These are phyloP conservation scores for Backusella australiensis DNA, from an alignment of 192 early-diverging fungal genomes.

Conservation along the genomic window DNA sequence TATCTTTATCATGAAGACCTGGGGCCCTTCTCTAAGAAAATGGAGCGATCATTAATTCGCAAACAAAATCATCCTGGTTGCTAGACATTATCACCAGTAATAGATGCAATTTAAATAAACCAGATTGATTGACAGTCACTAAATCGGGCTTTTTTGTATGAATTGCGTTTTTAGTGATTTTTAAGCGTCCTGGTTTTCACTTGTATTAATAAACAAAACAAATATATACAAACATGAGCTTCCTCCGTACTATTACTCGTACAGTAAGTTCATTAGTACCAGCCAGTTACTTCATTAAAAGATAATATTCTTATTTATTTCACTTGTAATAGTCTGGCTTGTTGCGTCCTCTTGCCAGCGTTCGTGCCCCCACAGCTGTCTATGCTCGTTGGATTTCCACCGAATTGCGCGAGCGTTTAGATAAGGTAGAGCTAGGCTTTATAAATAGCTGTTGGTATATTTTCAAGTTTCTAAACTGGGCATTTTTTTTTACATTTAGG, in stretches of 20 bases:
- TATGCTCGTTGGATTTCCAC: slow-evolving; percentile 30
- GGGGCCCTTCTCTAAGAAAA: slow-evolving; percentile 33
- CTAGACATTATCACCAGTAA: neutral
- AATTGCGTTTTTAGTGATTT: neutral
- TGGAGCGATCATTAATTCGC: slow-evolving; percentile 2
- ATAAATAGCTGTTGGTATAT: neutral
- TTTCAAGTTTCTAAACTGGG: neutral
- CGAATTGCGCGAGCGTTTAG: slow-evolving; percentile 14
- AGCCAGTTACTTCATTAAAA: neutral
- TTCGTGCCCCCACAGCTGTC: slow-evolving; percentile 17
- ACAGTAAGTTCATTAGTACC: slow-evolving; percentile 19
- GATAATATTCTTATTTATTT: neutral
- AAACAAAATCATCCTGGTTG: neutral
- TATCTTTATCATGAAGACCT: slow-evolving; percentile 35
- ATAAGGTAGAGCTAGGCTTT: slow-evolving; percentile 15
- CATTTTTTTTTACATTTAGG: slow-evolving; percentile 30
- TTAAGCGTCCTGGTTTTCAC: neutral
- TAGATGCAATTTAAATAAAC: neutral
- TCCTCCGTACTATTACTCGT: slow-evolving; percentile 26
- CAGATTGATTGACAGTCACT: neutral
- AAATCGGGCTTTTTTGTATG: neutral
- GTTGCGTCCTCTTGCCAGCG: slow-evolving; percentile 12
- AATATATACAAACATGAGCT: slow-evolving; percentile 22
- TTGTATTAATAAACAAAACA: slow-evolving; percentile 9
- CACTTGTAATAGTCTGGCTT: slow-evolving; percentile 11